Conservation (phyloP, 2,329 filamentous ascomycete species). For the Neocatenulostroma microsporum region DNA sequence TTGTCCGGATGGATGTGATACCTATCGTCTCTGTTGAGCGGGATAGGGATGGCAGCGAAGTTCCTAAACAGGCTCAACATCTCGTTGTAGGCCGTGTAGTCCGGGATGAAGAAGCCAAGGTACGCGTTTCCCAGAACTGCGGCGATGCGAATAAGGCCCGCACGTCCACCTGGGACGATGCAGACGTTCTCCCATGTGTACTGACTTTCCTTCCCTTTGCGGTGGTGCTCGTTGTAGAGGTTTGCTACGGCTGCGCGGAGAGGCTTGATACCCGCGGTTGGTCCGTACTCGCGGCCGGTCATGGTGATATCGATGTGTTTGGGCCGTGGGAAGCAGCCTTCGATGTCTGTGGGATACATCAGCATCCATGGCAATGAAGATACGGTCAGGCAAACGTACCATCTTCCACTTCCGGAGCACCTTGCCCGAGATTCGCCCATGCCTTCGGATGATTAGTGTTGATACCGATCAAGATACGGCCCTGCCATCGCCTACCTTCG, state of each 20-base stretch:
- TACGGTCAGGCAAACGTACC: too few relatives aligned
- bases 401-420: conserved; percentile 79
- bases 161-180: conserved; percentile 88
- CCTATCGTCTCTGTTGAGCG: conserved; percentile 72
- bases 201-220: conserved; percentile 75
- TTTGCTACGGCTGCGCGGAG: conserved; percentile 81
- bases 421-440: conserved; percentile 93
- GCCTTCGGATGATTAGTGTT: conserved; percentile 63
- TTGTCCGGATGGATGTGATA: conserved; percentile 93
- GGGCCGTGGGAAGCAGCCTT: conserved; percentile 78
- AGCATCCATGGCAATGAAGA: too few relatives aligned
- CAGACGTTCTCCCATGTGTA: conserved; percentile 98
- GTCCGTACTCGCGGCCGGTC: conserved; percentile 77
- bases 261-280: conserved; percentile 88
- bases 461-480: too few relatives aligned
- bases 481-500: too few relatives aligned
- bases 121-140: conserved; percentile 80
- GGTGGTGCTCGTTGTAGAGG: conserved; percentile 88
- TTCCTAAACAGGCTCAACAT: conserved; percentile 95
- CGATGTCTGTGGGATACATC: conserved; percentile 62
- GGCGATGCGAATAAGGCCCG: conserved; percentile 88
- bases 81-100: conserved; percentile 96
- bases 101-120: conserved; percentile 66
- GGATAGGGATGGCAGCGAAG: conserved; percentile 80
- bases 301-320: conserved; percentile 68